Conservation (phyloP, 148 eudicot genomes). For the Chenopodium suecicum region DNA sequence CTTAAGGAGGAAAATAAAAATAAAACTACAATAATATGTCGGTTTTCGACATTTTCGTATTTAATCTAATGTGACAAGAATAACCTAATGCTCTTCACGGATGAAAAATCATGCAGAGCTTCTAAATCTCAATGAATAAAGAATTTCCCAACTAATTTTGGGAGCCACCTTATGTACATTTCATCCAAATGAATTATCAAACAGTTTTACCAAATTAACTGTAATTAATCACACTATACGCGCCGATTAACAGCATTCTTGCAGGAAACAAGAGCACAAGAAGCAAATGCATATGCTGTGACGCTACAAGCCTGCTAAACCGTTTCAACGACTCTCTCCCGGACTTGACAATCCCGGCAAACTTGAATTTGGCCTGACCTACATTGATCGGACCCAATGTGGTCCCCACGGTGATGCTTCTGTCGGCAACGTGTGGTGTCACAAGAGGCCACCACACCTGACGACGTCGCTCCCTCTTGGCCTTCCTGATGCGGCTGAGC, state of each 20-base stretch:
- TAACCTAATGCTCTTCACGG: conserved; percentile 18
- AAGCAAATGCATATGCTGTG: conserved; percentile 81
- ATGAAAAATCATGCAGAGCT: conserved; percentile 17
- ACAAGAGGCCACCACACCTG: conserved; percentile 77
- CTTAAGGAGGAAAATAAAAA: background rate
- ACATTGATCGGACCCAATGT: conserved; percentile 28
- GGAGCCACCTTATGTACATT: conserved; percentile 24
- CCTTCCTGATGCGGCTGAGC: conserved; percentile 56
- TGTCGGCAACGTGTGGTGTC: conserved; percentile 33
- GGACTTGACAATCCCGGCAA: conserved; percentile 48
- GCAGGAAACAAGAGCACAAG: conserved; percentile 71
- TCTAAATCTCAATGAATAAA: conserved; percentile 38
- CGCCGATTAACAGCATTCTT: conserved; percentile 51
- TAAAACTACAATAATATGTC: background rate
- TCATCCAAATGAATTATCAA: background rate
- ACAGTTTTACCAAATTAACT: conserved; percentile 13
- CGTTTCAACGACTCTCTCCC: conserved; percentile 68
- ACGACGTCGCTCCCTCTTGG: conserved; percentile 45
- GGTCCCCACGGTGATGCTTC: conserved; percentile 38
- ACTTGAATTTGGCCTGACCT: conserved; percentile 38
- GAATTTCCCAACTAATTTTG: conserved; percentile 24
- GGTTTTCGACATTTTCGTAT: background rate
- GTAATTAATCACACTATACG: conserved; percentile 36
- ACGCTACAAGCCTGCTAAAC: conserved; percentile 68
- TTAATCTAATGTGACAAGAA: conserved; percentile 1